These are phyloP conservation scores for Naganishia sp. DNA, from an alignment of 1,284 basidiomycete genomes.

Conservation along the genomic window DNA sequence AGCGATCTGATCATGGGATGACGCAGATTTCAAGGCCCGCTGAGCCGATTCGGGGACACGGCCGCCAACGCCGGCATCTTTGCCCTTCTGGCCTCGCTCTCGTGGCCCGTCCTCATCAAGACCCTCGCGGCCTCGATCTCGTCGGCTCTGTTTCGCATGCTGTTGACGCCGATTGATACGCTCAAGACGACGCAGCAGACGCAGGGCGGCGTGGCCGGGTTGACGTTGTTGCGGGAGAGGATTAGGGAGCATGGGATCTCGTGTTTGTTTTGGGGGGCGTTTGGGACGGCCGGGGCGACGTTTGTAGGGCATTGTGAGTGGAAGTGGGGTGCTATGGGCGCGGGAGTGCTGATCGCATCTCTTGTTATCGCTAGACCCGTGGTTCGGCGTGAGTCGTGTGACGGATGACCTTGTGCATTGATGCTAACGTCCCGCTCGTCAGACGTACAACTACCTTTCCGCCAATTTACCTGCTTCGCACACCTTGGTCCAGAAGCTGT, in stretches of 20 bases:
- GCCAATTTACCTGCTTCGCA: slow-evolving; percentile 63
- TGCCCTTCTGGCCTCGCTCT: slow-evolving; percentile 44
- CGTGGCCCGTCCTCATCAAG: slow-evolving; percentile 49
- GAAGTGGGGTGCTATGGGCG: not conserved
- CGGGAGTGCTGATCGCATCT: not conserved
- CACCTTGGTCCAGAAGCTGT: slow-evolving; percentile 62
- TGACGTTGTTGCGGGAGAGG: slow-evolving; percentile 65
- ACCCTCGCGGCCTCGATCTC: slow-evolving; percentile 47
- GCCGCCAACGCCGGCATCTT: slow-evolving; percentile 58
- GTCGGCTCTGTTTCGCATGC: slow-evolving; percentile 75
- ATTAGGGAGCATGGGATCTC: slow-evolving; percentile 73
- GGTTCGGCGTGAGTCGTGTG: slow-evolving; percentile 41
- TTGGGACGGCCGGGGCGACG: slow-evolving; percentile 84
- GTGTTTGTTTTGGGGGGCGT: slow-evolving; percentile 80
- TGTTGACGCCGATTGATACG: slow-evolving; percentile 83
- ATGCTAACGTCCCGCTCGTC: not conserved
- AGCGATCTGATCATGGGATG: not conserved
- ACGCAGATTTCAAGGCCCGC: slow-evolving; percentile 49
- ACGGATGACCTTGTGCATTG: not conserved
- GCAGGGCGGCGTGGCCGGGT: slow-evolving; percentile 67
- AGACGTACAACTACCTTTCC: slow-evolving; percentile 73
- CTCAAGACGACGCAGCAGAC: slow-evolving; percentile 90
- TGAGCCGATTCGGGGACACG: slow-evolving; percentile 77
- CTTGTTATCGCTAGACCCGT: slow-evolving; percentile 61
- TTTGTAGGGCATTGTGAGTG: slow-evolving; percentile 79